Conservation (phyloP, 768 basidiomycete genomes). For the Podaxis rugospora region DNA sequence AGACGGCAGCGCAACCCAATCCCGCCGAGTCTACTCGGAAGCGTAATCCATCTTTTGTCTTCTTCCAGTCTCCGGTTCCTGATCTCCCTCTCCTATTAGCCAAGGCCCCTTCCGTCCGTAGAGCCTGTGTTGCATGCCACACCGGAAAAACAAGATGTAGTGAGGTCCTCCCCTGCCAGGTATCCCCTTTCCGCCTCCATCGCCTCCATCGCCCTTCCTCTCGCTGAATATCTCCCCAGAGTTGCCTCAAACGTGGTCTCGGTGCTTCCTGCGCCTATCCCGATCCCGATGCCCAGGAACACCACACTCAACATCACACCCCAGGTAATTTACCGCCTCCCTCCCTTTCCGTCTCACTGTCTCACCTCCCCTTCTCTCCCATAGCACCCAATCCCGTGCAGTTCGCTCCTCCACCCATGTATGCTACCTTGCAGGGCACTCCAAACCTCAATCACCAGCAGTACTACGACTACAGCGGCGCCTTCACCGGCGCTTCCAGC, state of each 20-base stretch:
- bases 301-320: slow-evolving; percentile 28
- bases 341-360: slow-evolving; percentile 3
- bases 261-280: slow-evolving; percentile 71
- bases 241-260: slow-evolving; percentile 77
- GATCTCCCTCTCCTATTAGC: slow-evolving; percentile 34
- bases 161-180: slow-evolving; percentile 80
- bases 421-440: slow-evolving; percentile 39
- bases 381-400: slow-evolving; percentile 29
- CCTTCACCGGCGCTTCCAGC: slow-evolving; percentile 64
- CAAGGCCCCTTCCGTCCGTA: slow-evolving; percentile 76
- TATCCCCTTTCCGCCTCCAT: slow-evolving; percentile 20
- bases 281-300: slow-evolving; percentile 55
- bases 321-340: slow-evolving; percentile 26
- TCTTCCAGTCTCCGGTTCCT: slow-evolving; percentile 15
- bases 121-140: slow-evolving; percentile 79
- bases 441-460: slow-evolving; percentile 55
- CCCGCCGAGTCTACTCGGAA: slow-evolving; percentile 49
- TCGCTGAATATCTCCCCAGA: slow-evolving; percentile 35
- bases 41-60: slow-evolving; percentile 38
- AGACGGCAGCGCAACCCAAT: slow-evolving; percentile 20
- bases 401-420: slow-evolving; percentile 47
- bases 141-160: slow-evolving; percentile 81
- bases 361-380: slow-evolving; percentile 11
- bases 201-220: slow-evolving; percentile 1
- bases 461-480: slow-evolving; percentile 76